Conservation (phyloP, 73 alveolate genomes). For the Diophrys appendiculata region DNA sequence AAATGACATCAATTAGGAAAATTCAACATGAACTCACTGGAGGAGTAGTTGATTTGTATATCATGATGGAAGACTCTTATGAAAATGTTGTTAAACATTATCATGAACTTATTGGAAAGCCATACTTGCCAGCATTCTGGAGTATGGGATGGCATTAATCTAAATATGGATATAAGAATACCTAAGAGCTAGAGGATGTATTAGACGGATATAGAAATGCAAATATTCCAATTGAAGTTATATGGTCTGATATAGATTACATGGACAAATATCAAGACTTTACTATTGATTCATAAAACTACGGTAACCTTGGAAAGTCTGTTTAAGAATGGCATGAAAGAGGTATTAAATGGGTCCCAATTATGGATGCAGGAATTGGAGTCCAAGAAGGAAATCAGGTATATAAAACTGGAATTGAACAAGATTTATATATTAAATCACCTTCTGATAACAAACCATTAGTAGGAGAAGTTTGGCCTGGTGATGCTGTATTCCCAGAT, state of each 20-base stretch:
- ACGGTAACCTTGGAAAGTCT: slow-evolving; percentile 58
- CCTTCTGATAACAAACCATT: slow-evolving; percentile 57
- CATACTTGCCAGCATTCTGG: slow-evolving; percentile 63
- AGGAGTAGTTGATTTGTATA: slow-evolving; percentile 67
- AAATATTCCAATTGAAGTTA: slow-evolving; percentile 90
- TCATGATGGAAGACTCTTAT: slow-evolving; percentile 47
- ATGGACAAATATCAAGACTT: slow-evolving; percentile 86
- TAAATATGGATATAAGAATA: slow-evolving; percentile 90
- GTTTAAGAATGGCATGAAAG: slow-evolving; percentile 51
- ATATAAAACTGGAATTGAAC: slow-evolving; percentile 23
- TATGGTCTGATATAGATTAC: slow-evolving; percentile 98
- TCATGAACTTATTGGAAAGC: slow-evolving; percentile 61
- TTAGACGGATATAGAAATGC: slow-evolving; percentile 62
- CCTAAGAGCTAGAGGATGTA: slow-evolving; percentile 63
- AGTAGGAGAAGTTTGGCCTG: slow-evolving; percentile 91
- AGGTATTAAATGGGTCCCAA: slow-evolving; percentile 81
- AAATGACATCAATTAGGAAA: slow-evolving; percentile 19
- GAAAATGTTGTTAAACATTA: slow-evolving; percentile 47
- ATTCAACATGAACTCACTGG: slow-evolving; percentile 38
- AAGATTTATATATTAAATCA: slow-evolving; percentile 56
- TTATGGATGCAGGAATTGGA: slow-evolving; percentile 91
- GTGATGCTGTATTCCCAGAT: slow-evolving; percentile 87
- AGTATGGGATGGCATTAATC: slow-evolving; percentile 84
- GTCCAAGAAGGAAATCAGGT: slow-evolving; percentile 43
- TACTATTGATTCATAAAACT: slow-evolving; percentile 60